Base-by-base conservation (phyloP, 2,329 filamentous ascomycete genomes). In the Neofusicoccum cordaticola region DNA sequence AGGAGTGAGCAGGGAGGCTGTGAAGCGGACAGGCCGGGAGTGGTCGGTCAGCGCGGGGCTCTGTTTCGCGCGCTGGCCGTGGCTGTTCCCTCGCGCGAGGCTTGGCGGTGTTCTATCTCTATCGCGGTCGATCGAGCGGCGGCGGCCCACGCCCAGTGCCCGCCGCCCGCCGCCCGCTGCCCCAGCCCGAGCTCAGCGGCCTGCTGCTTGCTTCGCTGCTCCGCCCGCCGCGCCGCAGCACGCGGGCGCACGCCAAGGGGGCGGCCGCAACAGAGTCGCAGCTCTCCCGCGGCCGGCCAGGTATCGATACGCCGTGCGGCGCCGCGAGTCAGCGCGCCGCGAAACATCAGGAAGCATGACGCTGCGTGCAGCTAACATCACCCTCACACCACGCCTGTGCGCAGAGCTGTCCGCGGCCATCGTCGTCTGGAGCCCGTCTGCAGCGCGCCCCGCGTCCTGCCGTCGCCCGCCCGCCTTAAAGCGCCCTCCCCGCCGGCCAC, bases 331-430 rank as follows among this genome's bases (percentile, higher is more conserved):
- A 60, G 56, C n/a, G 15, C 27, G 42, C 31, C 56, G 35, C 13
- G 31, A 45, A 47, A 45, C 39, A 34, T 60, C 31, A 47, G 41
- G 31, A 17, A 47, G 56, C 56, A 62, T 62, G 45, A 62, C 60
- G 60, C 60, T 62, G 60, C 34, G 34, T 4, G 15, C 15, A 41
- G 45, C 50, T 44, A 62, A 41, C 45, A 62, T 62, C 50, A 45
- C 35, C 45, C 45, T 62, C 47, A 53, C 47, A 52, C 50, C 60
- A 62, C 50, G 45, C 34, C 39, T 31, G 53, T 35, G 42, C 39
- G n/a, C 53, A 27, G 42, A 19, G 31, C 50, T 52, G 5, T 34
- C 6, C 19, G 41, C 41, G 47, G n/a, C 42, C n/a, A 12, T 45
- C 22, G 27, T 58, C 37, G 37, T 39, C 37, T 9, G 9, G 22